phyloP scores from a whole-genome alignment of 768 basidiomycete species.

The Leccinum pellstonianum region DNA sequence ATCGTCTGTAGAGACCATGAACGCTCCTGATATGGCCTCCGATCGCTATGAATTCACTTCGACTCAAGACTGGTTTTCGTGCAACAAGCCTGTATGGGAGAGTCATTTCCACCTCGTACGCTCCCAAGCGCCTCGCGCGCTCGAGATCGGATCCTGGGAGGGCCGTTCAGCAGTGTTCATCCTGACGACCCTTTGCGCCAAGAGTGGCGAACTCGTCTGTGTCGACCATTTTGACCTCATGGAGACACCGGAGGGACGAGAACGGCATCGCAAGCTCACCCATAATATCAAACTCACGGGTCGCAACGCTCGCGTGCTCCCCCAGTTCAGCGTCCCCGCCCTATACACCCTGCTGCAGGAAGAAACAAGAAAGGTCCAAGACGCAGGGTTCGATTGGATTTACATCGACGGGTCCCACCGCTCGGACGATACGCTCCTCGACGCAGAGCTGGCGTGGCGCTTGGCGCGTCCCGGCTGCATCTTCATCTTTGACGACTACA shows the following conservation, averaged over 20 bases:
- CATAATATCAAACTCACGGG: slow-evolving; percentile 50
- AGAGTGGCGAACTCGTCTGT: slow-evolving; percentile 47
- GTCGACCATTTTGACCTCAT: slow-evolving; percentile 62
- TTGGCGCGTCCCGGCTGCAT: slow-evolving; percentile 49
- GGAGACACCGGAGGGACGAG: slow-evolving; percentile 45
- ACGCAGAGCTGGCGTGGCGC: slow-evolving; percentile 58
- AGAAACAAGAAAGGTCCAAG: slow-evolving; percentile 33
- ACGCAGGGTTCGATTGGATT: slow-evolving; percentile 55
- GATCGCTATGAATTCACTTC: slow-evolving; percentile 42
- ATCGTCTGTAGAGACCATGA: slow-evolving; percentile 16
- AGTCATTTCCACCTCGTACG: slow-evolving; percentile 39
- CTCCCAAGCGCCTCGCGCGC: slow-evolving; percentile 42
- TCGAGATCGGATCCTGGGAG: slow-evolving; percentile 64
- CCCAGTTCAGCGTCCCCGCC: slow-evolving; percentile 53
- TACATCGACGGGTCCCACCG: slow-evolving; percentile 61
- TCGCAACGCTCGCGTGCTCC: slow-evolving; percentile 44
- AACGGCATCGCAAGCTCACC: slow-evolving; percentile 41
- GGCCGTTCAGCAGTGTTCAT: slow-evolving; percentile 61
- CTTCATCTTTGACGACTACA: slow-evolving; percentile 59
- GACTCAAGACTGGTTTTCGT: slow-evolving; percentile 58
- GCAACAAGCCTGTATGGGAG: slow-evolving; percentile 43
- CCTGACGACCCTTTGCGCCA: slow-evolving; percentile 44
- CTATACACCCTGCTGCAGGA: slow-evolving; percentile 48
- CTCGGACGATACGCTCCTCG: slow-evolving; percentile 60
- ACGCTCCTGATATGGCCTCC: neutral